These are phyloP conservation scores for Hirsutella rhossiliensis DNA, from an alignment of 2,329 filamentous ascomycete species.

Conservation along the genomic window DNA sequence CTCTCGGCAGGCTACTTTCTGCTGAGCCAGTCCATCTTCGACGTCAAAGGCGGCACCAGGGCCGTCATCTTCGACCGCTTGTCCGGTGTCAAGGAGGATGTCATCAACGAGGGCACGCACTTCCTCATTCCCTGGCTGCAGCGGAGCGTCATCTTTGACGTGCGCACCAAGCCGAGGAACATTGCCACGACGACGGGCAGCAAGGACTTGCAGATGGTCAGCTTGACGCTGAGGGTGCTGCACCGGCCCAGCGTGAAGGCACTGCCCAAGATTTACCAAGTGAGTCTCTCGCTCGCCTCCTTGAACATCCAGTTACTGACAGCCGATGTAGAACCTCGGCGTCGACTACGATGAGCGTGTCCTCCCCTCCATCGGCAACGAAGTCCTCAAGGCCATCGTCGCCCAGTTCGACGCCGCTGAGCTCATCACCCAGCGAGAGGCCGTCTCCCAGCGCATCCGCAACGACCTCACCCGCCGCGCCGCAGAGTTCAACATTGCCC, in stretches of 20 bases:
- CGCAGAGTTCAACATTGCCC: conserved; percentile 94
- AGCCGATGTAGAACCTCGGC: conserved; percentile 79
- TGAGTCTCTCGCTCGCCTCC: conserved; percentile 27
- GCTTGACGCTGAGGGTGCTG: conserved; percentile 88
- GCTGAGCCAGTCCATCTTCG: conserved; percentile 77
- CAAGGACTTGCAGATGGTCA: conserved; percentile 99
- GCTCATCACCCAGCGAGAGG: conserved; percentile 97
- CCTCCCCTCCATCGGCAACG: conserved; percentile 95
- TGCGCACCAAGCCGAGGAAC: conserved; percentile 92
- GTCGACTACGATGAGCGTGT: conserved; percentile 98
- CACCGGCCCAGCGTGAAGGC: conserved; percentile 88
- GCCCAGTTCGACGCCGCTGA: conserved; percentile 98
- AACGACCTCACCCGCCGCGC: conserved; percentile 85
- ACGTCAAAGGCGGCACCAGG: conserved; percentile 87
- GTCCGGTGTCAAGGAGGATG: conserved; percentile 81
- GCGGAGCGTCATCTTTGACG: conserved; percentile 88
- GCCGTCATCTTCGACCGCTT: conserved; percentile 97
- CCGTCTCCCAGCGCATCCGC: conserved; percentile 89
- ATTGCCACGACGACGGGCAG: conserved; percentile 95
- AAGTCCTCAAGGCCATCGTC: conserved; percentile 97
- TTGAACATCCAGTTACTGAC: no score
- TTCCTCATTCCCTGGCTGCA: conserved; percentile 95
- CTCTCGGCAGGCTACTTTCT: conserved; percentile 55
- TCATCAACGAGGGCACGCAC: conserved; percentile 93
- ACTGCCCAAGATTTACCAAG: conserved; percentile 97